Evolutionary conservation across 2,329 filamentous ascomycete genomes (phyloP), one percentile per base, ranked within the genome.

Genomic region (Sarocladiaceae sp.): DNA sequence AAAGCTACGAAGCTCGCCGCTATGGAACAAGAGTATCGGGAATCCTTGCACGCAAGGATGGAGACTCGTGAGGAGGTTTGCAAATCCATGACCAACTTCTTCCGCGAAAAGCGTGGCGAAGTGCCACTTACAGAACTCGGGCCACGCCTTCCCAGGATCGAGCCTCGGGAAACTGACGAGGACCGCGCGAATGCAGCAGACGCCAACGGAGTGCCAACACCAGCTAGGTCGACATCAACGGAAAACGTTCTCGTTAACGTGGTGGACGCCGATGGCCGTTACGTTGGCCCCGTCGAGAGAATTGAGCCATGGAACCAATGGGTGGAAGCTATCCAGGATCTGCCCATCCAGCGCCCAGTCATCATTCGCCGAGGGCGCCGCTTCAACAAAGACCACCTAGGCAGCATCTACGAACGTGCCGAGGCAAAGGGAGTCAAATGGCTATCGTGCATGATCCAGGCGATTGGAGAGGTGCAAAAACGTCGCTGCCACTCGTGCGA

Each of bases 401-500:
- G 62, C 3, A 59, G 53, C 21, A 67, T 73, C 27, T 67, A 69
- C 43, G 64, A 67, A 11, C 60, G 64, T 6, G 58, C 56, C n/a
- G 66, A 70, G 35, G 55, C 54, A 2, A 69, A 70, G 50, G 63
- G 61, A 1, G 60, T 66, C 40, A 71, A 68, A 49, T 74, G 69
- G 69, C 50, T 72, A 6, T 65, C 67, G 11, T 68, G 67, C 46
- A 70, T 72, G 62, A 71, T 74, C 24, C 71, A 76, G 47, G 72
- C 72, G 2, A 72, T 64, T 0, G 72, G 72, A 1, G 58, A 65
- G 11, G 46, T 67, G 3, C 68, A 70, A 45, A 48, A 53, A 0
- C 54, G 58, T 16, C 60, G 63, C 21, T 75, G 72, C 43, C 49
- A 57, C 1, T 64, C 61, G 1, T 75, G 72, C 44, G 54, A 63